Evolutionary conservation across 23 red algal species (phyloP).

Genomic region (Gracilaria domingensis): DNA sequence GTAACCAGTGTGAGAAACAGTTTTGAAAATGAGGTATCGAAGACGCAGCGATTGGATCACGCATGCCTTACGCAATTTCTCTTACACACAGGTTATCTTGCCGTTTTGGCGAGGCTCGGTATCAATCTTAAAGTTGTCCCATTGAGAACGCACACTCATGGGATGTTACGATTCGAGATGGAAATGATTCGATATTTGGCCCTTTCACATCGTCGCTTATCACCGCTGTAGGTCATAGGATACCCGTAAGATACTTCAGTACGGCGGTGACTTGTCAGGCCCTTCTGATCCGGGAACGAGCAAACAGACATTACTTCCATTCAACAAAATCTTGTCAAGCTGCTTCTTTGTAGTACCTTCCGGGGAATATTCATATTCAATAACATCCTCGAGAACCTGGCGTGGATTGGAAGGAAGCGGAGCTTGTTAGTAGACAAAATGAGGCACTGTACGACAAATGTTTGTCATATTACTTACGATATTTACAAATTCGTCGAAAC

Average conservation of each 20-base stretch:
- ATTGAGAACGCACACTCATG: no score
- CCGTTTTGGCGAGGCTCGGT: no score
- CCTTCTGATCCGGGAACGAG: constrained; percentile 86
- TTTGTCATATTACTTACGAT: constrained; percentile 54
- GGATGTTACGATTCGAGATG: no score
- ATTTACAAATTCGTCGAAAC: constrained; percentile 99
- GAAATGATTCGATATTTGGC: no score
- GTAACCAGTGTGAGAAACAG: no score
- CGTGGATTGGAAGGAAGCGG: background rate
- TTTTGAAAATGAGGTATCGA: no score
- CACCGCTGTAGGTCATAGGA: background rate
- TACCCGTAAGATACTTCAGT: no score
- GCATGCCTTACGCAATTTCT: no score
- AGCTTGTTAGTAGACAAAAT: background rate
- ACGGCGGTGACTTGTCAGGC: constrained; percentile 35
- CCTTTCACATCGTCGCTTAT: no score
- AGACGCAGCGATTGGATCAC: no score
- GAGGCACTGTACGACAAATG: background rate
- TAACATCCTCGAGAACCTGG: constrained; percentile 95
- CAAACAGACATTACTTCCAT: constrained; percentile 95
- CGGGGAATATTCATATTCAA: constrained; percentile 66
- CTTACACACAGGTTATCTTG: no score
- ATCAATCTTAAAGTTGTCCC: no score
- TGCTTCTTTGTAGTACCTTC: constrained; percentile 79
- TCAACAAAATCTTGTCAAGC: constrained; percentile 82